These are phyloP conservation scores for Penicillium sp. DNA, from an alignment of 2,329 filamentous ascomycete genomes.

Conservation along the genomic window DNA sequence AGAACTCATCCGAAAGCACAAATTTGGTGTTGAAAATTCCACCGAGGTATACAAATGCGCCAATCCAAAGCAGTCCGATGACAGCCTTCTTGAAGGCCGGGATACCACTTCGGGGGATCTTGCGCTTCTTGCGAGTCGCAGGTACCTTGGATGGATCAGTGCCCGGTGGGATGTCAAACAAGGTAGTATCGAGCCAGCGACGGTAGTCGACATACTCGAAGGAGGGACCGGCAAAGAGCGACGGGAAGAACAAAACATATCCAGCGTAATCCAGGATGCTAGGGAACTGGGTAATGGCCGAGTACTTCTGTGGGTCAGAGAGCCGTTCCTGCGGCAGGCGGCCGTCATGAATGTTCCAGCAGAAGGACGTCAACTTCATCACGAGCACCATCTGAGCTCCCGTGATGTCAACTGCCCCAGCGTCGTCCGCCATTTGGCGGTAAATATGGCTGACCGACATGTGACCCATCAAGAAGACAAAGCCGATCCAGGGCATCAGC, in stretches of 20 bases:
- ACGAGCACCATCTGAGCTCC: constrained; percentile 96
- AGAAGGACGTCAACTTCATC: constrained; percentile 96
- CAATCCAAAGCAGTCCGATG: constrained; percentile 75
- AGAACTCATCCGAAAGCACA: constrained; percentile 66
- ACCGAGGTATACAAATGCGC: constrained; percentile 72
- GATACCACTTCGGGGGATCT: constrained; percentile 85
- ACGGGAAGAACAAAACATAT: constrained; percentile 94
- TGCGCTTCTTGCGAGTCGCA: constrained; percentile 82
- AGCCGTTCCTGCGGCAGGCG: constrained; percentile 75
- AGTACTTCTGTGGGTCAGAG: constrained; percentile 83
- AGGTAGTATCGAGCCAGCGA: constrained; percentile 87
- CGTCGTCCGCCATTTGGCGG: constrained; percentile 70
- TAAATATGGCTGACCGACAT: constrained; percentile 88
- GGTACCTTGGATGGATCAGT: constrained; percentile 84
- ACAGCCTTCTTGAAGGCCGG: constrained; percentile 78
- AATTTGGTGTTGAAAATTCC: constrained; percentile 64
- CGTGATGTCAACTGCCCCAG: constrained; percentile 78
- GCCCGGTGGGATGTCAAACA: constrained; percentile 83
- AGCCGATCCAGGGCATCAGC: constrained; percentile 97
- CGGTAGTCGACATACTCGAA: constrained; percentile 95
- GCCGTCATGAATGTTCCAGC: constrained; percentile 97
- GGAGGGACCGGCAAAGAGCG: constrained; percentile 82
- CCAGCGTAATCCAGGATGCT: constrained; percentile 76
- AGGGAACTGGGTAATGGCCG: constrained; percentile 74
- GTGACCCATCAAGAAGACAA: constrained; percentile 92